Conservation (phyloP, 2,329 filamentous ascomycete genomes). For the Penicillium crustosum region DNA sequence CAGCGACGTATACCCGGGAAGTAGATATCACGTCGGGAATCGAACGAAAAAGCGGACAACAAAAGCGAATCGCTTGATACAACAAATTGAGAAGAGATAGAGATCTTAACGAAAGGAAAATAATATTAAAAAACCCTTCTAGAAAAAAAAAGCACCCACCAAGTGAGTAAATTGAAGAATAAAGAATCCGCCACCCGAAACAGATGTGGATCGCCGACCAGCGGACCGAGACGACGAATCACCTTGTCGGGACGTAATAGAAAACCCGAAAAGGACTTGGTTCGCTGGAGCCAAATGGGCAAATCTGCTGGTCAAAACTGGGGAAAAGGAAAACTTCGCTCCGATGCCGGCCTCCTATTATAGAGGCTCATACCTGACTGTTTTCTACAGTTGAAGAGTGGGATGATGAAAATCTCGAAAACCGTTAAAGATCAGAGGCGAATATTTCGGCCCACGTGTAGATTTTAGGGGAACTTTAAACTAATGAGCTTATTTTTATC, state of each 20-base stretch:
- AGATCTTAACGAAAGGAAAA: not conserved
- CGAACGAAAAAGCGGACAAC: not conserved
- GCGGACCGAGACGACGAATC: conserved; percentile 11
- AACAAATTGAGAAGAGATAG: not conserved
- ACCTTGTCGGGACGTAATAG: conserved; percentile 4
- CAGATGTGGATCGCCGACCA: conserved; percentile 9
- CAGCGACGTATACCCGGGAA: not conserved
- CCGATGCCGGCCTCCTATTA: conserved; percentile 10
- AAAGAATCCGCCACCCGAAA: conserved; percentile 10
- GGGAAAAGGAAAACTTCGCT: conserved; percentile 10
- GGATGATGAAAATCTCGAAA: not conserved
- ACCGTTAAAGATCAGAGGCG: not conserved
- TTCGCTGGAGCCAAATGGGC: not conserved
- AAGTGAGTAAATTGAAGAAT: conserved; percentile 3
- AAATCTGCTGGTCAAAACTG: conserved; percentile 1
- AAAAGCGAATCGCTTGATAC: not conserved
- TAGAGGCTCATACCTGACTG: not conserved
- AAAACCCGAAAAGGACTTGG: conserved; percentile 5
- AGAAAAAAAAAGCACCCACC: not conserved
- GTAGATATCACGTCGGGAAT: not conserved
- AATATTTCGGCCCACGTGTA: not conserved
- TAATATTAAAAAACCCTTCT: not conserved
- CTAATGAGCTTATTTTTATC: not conserved
- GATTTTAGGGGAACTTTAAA: not conserved
- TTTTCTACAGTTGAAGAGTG: not conserved